Percentiles rank a stretch among this genome's conserved stretches.
These are phyloP conservation scores for Phytophthora hybrid DNA, from an alignment of 352 stramenopile genomes.

Conservation along the genomic window DNA sequence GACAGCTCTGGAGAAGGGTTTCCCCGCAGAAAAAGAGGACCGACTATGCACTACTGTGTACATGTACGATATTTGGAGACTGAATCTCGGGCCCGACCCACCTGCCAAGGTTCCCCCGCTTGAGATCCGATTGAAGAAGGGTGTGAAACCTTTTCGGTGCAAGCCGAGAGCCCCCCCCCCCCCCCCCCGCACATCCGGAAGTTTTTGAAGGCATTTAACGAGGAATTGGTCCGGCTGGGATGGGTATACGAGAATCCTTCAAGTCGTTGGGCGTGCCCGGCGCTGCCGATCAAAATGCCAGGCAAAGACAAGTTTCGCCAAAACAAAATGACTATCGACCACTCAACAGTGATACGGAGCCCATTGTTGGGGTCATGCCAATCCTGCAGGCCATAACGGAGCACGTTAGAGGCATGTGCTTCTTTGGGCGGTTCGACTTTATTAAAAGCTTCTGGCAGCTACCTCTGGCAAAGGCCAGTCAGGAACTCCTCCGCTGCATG, in stretches of 20 bases:
- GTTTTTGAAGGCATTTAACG: conserved; percentile 19
- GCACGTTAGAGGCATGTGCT: neutral
- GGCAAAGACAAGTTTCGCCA: neutral
- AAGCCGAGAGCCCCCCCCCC: too few species aligned
- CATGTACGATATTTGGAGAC: too few species aligned
- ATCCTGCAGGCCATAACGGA: conserved; percentile 4
- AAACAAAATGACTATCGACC: conserved; percentile 12
- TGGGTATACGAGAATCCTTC: conserved; percentile 10
- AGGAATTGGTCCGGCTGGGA: conserved; percentile 11
- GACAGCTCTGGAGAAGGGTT: too few species aligned
- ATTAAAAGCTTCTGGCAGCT: conserved; percentile 8
- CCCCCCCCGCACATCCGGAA: too few species aligned
- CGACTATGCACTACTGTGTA: too few species aligned
- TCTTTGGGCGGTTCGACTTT: conserved; percentile 18
- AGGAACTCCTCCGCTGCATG: conserved; percentile 28
- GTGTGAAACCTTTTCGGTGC: too few species aligned
- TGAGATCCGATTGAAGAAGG: too few species aligned
- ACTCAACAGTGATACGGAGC: conserved; percentile 4
- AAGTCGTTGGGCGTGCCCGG: conserved; percentile 15
- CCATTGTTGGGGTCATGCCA: conserved; percentile 15
- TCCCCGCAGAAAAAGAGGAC: too few species aligned
- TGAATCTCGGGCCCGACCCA: too few species aligned
- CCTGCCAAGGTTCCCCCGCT: too few species aligned
- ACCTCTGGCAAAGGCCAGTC: neutral
- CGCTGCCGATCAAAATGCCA: conserved; percentile 3